Evolutionary conservation across 805 yeast genomes (phyloP).

Genomic region (Saturnispora hagleri): DNA sequence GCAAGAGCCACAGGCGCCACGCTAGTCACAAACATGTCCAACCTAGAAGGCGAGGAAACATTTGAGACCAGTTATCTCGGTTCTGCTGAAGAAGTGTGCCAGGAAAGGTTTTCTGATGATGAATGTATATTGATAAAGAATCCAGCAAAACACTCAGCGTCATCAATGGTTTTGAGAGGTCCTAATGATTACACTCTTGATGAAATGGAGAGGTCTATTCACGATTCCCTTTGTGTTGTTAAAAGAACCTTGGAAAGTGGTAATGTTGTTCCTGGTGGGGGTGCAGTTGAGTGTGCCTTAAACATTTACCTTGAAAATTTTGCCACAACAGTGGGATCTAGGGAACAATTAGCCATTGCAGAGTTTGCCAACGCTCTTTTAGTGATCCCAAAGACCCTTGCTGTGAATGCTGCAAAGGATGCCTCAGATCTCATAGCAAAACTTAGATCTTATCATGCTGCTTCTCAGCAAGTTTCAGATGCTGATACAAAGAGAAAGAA

Average conservation of each 20-base stretch:
- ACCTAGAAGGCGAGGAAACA: conserved; percentile 92
- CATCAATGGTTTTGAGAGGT: conserved; percentile 90
- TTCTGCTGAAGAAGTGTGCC: conserved; percentile 81
- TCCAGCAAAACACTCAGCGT: conserved; percentile 81
- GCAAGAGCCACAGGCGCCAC: conserved; percentile 99
- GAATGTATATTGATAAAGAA: conserved; percentile 92
- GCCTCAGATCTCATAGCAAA: conserved; percentile 91
- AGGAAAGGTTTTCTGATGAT: conserved; percentile 87
- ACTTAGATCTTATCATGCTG: conserved; percentile 92
- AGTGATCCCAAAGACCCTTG: conserved; percentile 91
- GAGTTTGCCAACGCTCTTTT: conserved; percentile 90
- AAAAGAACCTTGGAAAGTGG: conserved; percentile 95
- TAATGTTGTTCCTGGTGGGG: conserved; percentile 96
- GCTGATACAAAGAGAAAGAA: conserved; percentile 78
- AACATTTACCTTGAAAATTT: conserved; percentile 92
- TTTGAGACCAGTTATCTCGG: conserved; percentile 83
- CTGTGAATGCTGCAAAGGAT: conserved; percentile 96
- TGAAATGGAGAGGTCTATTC: conserved; percentile 97
- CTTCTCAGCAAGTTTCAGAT: conserved; percentile 76
- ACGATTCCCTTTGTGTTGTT: conserved; percentile 88
- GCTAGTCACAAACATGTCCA: conserved; percentile 74
- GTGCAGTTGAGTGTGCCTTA: conserved; percentile 96
- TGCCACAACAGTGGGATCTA: conserved; percentile 94
- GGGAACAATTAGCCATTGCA: conserved; percentile 96
- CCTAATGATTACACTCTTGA: conserved; percentile 91